Evolutionary conservation across 78 protist species (phyloP), one percentile per base, ranked within the genome.

Genomic region (Monocercomonoides exilis): DNA sequence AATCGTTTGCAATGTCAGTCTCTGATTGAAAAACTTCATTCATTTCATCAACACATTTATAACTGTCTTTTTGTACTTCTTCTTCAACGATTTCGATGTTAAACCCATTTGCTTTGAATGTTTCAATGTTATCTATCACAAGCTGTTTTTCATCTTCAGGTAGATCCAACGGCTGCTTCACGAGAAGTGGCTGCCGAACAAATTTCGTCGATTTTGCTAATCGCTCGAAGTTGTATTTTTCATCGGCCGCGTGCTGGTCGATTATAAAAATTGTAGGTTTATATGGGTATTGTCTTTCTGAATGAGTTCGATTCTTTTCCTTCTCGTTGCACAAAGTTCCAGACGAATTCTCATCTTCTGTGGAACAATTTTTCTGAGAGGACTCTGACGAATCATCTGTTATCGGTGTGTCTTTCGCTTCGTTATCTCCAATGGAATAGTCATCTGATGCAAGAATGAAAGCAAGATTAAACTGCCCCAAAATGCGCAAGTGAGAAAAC

Each of bases 171-270:
- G 36, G 34, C 43, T 45, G 4, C 0, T 94, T 87, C 41, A 36
- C 29, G 80, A 84, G 81, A 81, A 92, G 54, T 44, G 77, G 84
- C 77, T 92, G 95, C 33, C 70, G 0, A 36, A 32, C 1, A 36
- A 90, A 0, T 32, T 0, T 5, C 21, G 93, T 77, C 34, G 11
- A 1, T 1, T 0, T 11, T 1, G 34, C 86, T 41, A 95, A 91
- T 6, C 46, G 21, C 81, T 96, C 98, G 45, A 64, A 97, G 64
- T 95, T 93, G 91, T 77, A 92, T 79, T 93, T 96, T 81, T 97
- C 99, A 64, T 97, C 98, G 41, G 97, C 86, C 33, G 99, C 99
- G 85, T 97, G 99, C 93, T 93, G 96, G 85, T 93, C 96, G 63
- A 97, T 36, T 79, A 97, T 92, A 89, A 93, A 96, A 0, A 96